Evolutionary conservation across 164 flowering plant species (phyloP).

Genomic region (Tetrastigma voinierianum): DNA sequence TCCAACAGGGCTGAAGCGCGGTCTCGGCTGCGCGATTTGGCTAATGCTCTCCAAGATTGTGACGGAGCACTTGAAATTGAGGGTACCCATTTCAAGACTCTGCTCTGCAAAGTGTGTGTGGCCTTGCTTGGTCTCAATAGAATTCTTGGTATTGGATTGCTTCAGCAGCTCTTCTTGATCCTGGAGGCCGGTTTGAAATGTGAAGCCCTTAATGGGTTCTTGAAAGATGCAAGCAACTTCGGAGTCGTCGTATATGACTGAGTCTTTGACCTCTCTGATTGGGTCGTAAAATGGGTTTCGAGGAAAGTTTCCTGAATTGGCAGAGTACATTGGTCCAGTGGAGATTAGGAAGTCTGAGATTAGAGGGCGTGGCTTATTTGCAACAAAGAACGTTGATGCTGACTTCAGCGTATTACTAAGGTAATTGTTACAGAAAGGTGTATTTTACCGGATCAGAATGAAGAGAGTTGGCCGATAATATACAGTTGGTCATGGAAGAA

Average conservation of each 20-base stretch:
- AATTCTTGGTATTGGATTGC: conserved; percentile 55
- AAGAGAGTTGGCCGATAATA: too few relatives aligned
- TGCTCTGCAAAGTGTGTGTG: too few relatives aligned
- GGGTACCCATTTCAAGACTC: too few relatives aligned
- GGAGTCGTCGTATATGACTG: conserved; percentile 65
- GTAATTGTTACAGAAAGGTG: conserved; percentile 67
- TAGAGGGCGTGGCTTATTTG: conserved; percentile 75
- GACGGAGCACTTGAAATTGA: conserved; percentile 67
- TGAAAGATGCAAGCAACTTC: conserved; percentile 72
- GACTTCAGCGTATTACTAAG: conserved; percentile 65
- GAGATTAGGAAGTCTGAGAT: conserved; percentile 59
- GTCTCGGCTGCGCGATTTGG: too few relatives aligned
- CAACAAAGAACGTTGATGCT: conserved; percentile 57
- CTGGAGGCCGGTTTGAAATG: conserved; percentile 42
- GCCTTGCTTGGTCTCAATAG: conserved; percentile 54
- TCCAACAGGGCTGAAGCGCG: too few relatives aligned
- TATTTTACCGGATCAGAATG: conserved; percentile 42
- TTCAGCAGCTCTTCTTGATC: conserved; percentile 51
- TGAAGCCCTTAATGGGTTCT: conserved; percentile 47
- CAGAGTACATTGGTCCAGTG: conserved; percentile 69
- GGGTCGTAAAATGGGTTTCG: conserved; percentile 63
- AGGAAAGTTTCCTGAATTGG: conserved; percentile 65
- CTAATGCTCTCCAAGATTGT: too few relatives aligned
- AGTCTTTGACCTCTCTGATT: conserved; percentile 74
- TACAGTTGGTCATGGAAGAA: conserved; percentile 87